Base-by-base conservation (phyloP, 345 rosid species). In the Eucalyptus caleyi region DNA sequence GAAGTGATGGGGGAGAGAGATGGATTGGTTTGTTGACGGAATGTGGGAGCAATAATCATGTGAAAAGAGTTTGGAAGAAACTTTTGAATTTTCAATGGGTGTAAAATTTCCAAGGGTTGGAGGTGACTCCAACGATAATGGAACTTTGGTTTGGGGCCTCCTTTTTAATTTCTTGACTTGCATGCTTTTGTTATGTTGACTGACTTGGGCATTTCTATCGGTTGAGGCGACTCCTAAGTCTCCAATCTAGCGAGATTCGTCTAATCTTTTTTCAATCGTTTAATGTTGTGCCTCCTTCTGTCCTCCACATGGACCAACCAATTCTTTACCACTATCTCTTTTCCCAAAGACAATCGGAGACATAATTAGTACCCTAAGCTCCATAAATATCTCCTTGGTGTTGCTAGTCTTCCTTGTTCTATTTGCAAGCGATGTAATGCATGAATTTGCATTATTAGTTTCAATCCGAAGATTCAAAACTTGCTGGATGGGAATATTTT, bases 61-160 rank as follows among this genome's bases (percentile, higher is more conserved):
- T 53, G 59, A 19, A 53, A 24, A 53, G 6, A 50, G 18, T 50
- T 13, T 50, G 15, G 50, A 49, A 49, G 6, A 49, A 49, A 49
- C 50, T 49, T 49, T 13, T 12, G 5, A 49, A 49, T 49, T 12
- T 49, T 49, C 50, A 49, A 49, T 49, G 2, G 16, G 50, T 12
- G 50, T 49, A 50, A 49, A 49, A 49, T 49, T 49, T 13, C 50
- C 16, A 49, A 49, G 62, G 30, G 13, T 56, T 23, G 30, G 62
- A 10, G 0, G 1, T 23, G 62, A 56, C 30, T 32, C 5, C 80
- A 32, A 0, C 1, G 1, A 32, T 32, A 15, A 67, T 16, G 19
- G 1, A 4, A 62, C 62, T 56, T 56, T 11, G 0, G 62, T 56
- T 23, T 56, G 3, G 62, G 62, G 6, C 24, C 60, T 1, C 60